Base-by-base conservation (phyloP, 2,329 filamentous ascomycete species). In the Fusarium nematophilum region DNA sequence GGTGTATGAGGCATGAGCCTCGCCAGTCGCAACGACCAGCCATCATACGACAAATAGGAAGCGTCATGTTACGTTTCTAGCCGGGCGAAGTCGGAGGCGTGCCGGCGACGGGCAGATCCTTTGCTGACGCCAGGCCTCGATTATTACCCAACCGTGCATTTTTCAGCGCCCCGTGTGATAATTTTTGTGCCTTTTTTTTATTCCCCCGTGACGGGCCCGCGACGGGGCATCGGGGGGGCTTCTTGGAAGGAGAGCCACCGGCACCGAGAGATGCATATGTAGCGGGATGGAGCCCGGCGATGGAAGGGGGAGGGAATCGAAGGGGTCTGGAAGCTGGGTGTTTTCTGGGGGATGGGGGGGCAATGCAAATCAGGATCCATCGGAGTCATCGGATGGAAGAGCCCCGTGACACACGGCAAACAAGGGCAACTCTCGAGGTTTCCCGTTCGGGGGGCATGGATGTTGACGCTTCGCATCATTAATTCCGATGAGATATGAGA, bases 81-180 rank as follows among this genome's bases (percentile, higher is more conserved):
- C 43, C 55, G 63, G 61, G 61, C 61, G 57, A 65, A 61, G 53
- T 62, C 65, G 63, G 65, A 64, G 53, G 47, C 45, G 30, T 29
- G 29, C 42, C 34, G 34, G 46, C 27, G 39, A 53, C 13, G 47
- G 36, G 31, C 38, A 53, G 38, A 47, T 42, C 34, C 39, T 57
- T 53, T 55, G 59, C 53, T 65, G 56, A 64, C 45, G 38, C 54
- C 13, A 42, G 54, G 21, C 36, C 30, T 62, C 39, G 44, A 49
- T 52, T 61, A 68, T 66, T 68, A 66, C 65, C 33, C 53, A 66
- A 65, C 51, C 50, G 37, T 63, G 57, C 63, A 61, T 65, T 56
- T 39, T 21, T 27, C 48, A 50, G 40, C 43, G 54, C 45, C 54
- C 34, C 55, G 45, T 38, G 49, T 61, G 56, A 56, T 61, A 46